These are phyloP conservation scores for Colletotrichum sp. DNA, from an alignment of 2,329 filamentous ascomycete species.

Conservation along the genomic window DNA sequence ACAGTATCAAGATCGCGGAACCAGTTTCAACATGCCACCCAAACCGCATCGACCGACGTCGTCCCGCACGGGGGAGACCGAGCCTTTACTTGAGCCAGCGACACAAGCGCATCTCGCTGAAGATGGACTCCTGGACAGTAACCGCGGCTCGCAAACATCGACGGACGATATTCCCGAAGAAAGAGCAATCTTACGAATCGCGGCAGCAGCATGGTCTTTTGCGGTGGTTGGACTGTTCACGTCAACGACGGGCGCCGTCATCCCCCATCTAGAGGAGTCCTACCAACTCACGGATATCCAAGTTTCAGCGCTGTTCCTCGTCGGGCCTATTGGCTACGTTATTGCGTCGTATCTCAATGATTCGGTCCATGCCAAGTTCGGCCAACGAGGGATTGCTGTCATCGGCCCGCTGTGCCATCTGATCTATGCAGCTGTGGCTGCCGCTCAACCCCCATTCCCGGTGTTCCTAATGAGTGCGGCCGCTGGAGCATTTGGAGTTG, in stretches of 20 bases:
- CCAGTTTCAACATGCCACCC: neutral
- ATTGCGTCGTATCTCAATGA: slow-evolving; percentile 42
- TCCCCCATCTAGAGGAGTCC: slow-evolving; percentile 39
- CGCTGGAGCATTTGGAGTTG: slow-evolving; percentile 47
- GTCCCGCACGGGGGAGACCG: neutral
- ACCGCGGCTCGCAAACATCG: neutral
- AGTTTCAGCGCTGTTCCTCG: slow-evolving; percentile 50
- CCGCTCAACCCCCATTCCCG: slow-evolving; percentile 72
- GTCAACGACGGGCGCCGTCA: slow-evolving; percentile 28
- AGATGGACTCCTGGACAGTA: neutral
- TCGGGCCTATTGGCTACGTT: slow-evolving; percentile 47
- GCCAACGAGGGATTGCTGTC: slow-evolving; percentile 62
- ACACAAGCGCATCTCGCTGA: neutral
- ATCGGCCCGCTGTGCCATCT: slow-evolving; percentile 42
- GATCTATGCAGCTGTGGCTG: slow-evolving; percentile 66
- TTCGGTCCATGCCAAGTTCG: slow-evolving; percentile 51
- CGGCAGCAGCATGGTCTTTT: slow-evolving; percentile 9
- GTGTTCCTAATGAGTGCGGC: slow-evolving; percentile 68
- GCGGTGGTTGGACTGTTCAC: slow-evolving; percentile 29
- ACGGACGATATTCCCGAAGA: neutral
- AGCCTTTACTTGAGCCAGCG: neutral
- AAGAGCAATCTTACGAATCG: neutral
- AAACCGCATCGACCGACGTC: neutral
- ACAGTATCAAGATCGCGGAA: fast-evolving
- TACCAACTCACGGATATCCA: slow-evolving; percentile 46